Base-by-base conservation (phyloP, 345 rosid genomes). In the Populus pruinosa region DNA sequence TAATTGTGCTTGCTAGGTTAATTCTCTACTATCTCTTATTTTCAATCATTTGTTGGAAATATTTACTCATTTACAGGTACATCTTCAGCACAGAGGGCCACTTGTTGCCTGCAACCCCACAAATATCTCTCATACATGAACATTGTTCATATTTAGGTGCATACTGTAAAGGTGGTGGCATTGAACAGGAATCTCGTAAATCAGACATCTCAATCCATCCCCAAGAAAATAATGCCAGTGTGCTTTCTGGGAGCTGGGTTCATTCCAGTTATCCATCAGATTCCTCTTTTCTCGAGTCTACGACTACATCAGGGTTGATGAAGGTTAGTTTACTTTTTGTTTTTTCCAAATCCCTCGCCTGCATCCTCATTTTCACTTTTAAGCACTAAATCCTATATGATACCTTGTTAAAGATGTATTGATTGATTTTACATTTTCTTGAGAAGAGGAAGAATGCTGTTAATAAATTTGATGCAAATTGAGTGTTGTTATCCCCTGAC, bases 1-100 rank as follows among this genome's bases (percentile, higher is more conserved):
- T 38, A 8, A 29, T 79, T 39, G 38, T 38, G 50, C 36, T 23
- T 73, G 64, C 17, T 65, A 8, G 38, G 47, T 23, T 29, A 64
- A 73, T 29, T 73, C 38, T 35, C 39, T 67, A 38, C 72, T 68
- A 1, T 33, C 70, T 64, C 63, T 80, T 35, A 14, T 18, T 55
- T 73, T 3, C 33, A 59, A 33, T 66, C 20, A 5, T 75, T n/a
- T 72, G 35, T 17, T 20, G 21, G 43, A 38, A 6, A 33, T 47
- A 21, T 78, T 59, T 5, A 38, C 76, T 47, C 33, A 61, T 78
- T 79, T 71, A 31, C 84, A 92, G 99, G 87, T 96, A 91, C 74
- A 80, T 92, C 79, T 93, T 96, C 79, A 93, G 90, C 75, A 96
- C 99, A 2, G 99, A 96, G 86, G 98, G 99, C 59, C 99, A 96